Conservation (phyloP, 148 eudicot genomes). For the Rhododendron kiyosumense region DNA sequence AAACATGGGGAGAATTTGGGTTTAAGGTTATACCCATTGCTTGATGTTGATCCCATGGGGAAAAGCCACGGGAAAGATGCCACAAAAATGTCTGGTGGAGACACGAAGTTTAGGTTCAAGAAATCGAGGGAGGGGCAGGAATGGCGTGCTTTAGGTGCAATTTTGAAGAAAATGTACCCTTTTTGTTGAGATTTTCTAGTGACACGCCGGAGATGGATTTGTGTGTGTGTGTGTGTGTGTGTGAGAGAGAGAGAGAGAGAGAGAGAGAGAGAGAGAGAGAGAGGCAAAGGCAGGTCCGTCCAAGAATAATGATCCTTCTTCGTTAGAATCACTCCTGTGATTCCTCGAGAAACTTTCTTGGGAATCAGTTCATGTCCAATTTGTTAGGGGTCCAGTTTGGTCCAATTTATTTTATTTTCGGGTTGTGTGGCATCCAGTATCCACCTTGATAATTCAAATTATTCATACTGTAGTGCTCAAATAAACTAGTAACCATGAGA, state of each 20-base stretch:
- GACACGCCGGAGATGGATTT: not conserved
- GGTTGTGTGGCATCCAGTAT: too few relatives aligned
- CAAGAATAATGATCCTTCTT: not conserved
- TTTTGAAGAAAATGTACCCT: not conserved
- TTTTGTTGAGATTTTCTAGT: not conserved
- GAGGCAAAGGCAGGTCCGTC: not conserved
- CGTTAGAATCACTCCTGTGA: not conserved
- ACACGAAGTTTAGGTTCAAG: not conserved
- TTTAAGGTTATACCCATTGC: constrained; percentile 9
- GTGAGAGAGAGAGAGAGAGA: too few relatives aligned
- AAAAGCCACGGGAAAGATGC: not conserved
- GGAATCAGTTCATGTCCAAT: too few relatives aligned
- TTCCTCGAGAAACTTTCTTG: not conserved
- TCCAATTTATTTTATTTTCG: too few relatives aligned
- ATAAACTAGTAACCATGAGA: too few relatives aligned
- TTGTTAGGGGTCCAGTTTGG: too few relatives aligned
- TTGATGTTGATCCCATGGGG: not conserved
- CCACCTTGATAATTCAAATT: too few relatives aligned
- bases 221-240: too few relatives aligned
- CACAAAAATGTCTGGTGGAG: not conserved
- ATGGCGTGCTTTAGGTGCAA: not conserved
- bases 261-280: too few relatives aligned
- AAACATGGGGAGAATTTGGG: not conserved
- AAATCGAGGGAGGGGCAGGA: not conserved
- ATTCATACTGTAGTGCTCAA: too few relatives aligned